A percentile compares a stretch with the other conserved stretches of the same genome.
These are phyloP conservation scores for Nicotiana tomentosiformis DNA, from an alignment of 257 asterid genomes.

Conservation along the genomic window DNA sequence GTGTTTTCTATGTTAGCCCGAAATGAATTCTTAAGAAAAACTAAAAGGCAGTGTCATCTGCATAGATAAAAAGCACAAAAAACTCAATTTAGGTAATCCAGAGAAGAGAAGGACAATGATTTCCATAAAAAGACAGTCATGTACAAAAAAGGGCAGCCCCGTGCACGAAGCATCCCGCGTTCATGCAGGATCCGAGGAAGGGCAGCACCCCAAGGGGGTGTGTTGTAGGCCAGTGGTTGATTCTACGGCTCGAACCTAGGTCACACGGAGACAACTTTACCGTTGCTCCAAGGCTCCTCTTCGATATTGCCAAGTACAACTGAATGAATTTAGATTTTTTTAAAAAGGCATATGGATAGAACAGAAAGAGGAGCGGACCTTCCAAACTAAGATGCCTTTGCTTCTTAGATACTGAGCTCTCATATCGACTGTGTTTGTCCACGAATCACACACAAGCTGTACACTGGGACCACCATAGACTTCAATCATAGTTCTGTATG, in stretches of 20 bases:
- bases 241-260: too few species aligned
- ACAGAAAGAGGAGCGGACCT: conserved; percentile 41
- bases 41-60: not conserved
- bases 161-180: too few species aligned
- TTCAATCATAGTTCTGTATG: conserved; percentile 84
- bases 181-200: too few species aligned
- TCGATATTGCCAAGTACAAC: not conserved
- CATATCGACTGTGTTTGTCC: conserved; percentile 89
- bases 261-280: too few species aligned
- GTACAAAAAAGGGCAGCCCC: too few species aligned
- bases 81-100: not conserved
- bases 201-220: too few species aligned
- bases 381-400: conserved; percentile 92
- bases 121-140: not conserved
- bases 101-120: not conserved
- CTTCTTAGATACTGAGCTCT: conserved; percentile 81
- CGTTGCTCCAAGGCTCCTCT: too few species aligned
- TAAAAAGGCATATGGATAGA: not conserved
- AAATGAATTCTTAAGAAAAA: not conserved
- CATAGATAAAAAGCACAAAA: not conserved
- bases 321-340: not conserved
- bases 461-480: conserved; percentile 96
- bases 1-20: not conserved
- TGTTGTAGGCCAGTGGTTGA: too few species aligned
- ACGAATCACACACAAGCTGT: conserved; percentile 76